phyloP scores from a whole-genome alignment of 169 alveolate genomes.

The Perkinsus marinus region DNA sequence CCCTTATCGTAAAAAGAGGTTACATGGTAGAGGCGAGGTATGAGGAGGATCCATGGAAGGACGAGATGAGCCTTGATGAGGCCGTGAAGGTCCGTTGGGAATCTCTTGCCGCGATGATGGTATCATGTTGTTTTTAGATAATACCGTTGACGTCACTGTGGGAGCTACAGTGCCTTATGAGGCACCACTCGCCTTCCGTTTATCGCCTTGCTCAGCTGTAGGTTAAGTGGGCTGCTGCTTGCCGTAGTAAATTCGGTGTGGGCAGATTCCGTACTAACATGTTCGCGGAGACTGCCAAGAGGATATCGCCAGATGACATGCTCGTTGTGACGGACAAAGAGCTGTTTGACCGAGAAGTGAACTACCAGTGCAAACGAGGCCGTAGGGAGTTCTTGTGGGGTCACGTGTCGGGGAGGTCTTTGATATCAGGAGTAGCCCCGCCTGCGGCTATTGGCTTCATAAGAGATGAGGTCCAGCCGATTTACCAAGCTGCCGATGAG shows the following conservation, averaged over 20 bases:
- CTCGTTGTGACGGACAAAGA: background rate
- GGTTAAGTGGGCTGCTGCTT: background rate
- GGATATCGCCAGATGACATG: background rate
- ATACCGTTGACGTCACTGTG: background rate
- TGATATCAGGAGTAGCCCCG: background rate
- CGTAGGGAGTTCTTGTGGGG: background rate
- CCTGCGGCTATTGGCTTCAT: background rate
- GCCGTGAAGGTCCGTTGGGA: background rate
- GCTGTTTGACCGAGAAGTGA: background rate
- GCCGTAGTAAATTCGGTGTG: background rate
- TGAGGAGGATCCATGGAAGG: background rate
- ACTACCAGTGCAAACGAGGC: background rate
- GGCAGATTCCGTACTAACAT: background rate
- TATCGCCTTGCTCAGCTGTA: background rate
- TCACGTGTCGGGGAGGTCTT: background rate
- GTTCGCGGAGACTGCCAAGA: background rate
- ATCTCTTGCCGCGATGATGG: background rate
- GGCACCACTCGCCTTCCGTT: background rate
- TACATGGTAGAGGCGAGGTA: background rate
- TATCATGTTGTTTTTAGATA: background rate
- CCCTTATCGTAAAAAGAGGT: background rate
- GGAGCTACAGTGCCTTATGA: background rate
- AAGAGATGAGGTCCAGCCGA: background rate
- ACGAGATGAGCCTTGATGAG: background rate
- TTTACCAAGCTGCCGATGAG: background rate